Conservation (phyloP, 2,329 filamentous ascomycete species). For the Emmonsia crescens region DNA sequence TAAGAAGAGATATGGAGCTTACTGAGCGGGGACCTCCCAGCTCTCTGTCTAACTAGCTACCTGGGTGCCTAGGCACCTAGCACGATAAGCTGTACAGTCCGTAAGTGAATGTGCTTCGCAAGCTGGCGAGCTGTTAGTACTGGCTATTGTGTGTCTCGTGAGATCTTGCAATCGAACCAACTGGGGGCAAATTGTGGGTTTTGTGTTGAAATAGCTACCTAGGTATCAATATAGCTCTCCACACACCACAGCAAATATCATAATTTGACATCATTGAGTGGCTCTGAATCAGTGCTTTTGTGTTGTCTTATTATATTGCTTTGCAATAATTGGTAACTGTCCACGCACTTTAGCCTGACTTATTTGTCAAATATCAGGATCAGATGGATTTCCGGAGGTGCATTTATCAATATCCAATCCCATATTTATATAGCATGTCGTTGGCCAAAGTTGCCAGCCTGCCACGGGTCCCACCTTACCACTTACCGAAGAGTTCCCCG, state of each 20-base stretch:
- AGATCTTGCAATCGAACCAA: neutral
- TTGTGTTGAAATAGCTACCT: neutral
- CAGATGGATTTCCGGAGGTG: too few species aligned
- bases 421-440: too few species aligned
- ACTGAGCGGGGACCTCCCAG: neutral
- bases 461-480: too few species aligned
- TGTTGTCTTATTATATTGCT: neutral
- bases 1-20: neutral
- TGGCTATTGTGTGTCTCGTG: neutral
- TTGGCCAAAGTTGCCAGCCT: neutral
- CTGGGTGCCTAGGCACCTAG: too few species aligned
- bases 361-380: neutral
- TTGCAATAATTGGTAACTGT: neutral
- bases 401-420: too few species aligned
- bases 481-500: neutral
- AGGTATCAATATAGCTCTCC: too few species aligned
- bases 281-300: neutral
- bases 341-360: neutral
- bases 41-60: too few species aligned
- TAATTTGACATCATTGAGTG: neutral
- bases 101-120: neutral
- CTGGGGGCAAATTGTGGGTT: neutral
- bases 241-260: neutral
- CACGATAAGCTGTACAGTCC: neutral
- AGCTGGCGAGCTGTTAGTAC: neutral